Conservation (phyloP, 805 yeast genomes). For the Candida ovalis region DNA sequence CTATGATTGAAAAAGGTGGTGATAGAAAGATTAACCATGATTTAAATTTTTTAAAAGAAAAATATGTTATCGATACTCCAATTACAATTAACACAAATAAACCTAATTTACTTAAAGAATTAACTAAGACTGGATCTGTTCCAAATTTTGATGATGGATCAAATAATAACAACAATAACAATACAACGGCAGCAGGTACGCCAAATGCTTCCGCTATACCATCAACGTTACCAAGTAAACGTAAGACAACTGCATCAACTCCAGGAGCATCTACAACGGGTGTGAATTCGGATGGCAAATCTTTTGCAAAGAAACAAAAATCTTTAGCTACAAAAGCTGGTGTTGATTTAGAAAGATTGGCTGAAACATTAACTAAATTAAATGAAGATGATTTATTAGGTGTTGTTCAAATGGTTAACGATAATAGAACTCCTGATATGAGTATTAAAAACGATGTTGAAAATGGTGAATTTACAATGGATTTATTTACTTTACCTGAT, state of each 20-base stretch:
- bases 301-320: conserved; percentile 47
- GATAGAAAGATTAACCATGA: conserved; percentile 86
- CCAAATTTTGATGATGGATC: conserved; percentile 36
- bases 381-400: conserved; percentile 90
- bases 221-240: conserved; percentile 22
- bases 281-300: neutral
- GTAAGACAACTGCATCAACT: conserved; percentile 23
- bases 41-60: conserved; percentile 75
- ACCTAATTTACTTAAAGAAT: conserved; percentile 64
- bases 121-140: conserved; percentile 79
- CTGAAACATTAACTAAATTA: conserved; percentile 82
- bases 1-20: conserved; percentile 80
- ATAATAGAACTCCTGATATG: conserved; percentile 92
- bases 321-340: conserved; percentile 62
- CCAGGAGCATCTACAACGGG: neutral
- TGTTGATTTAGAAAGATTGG: conserved; percentile 85
- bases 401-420: conserved; percentile 96
- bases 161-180: neutral
- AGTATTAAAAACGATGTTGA: conserved; percentile 93
- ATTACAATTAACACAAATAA: conserved; percentile 73
- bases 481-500: conserved; percentile 89
- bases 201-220: conserved; percentile 4
- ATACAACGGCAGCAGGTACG: conserved; percentile 1
- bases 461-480: conserved; percentile 97
- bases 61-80: conserved; percentile 73